Percentiles rank a stretch among this genome's conserved stretches.
These are phyloP conservation scores for Ophiosphaerella herpotricha DNA, from an alignment of 2,329 filamentous ascomycete genomes.

Conservation along the genomic window DNA sequence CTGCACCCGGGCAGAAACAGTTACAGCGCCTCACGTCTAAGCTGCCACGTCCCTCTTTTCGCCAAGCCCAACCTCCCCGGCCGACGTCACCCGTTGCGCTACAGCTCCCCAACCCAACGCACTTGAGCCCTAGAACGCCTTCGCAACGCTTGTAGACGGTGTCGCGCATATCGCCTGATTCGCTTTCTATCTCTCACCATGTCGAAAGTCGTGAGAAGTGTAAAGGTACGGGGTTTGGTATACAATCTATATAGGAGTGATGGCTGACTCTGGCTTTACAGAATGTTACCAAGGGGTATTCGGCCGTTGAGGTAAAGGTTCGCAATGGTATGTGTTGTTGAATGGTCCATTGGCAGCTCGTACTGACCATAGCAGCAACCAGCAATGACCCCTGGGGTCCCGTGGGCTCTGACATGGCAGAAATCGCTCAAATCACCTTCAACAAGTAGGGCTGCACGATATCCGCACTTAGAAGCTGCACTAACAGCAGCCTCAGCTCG, in stretches of 20 bases:
- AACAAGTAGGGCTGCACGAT: conserved; percentile 73
- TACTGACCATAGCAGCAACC: conserved; percentile 68
- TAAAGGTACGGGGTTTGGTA: conserved; percentile 63
- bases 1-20: not conserved
- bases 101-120: conserved; percentile 5
- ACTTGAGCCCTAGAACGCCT: not conserved
- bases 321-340: conserved; percentile 37
- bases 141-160: not conserved
- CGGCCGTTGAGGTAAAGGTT: conserved; percentile 94
- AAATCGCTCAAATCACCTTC: conserved; percentile 97
- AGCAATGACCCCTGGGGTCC: conserved; percentile 99
- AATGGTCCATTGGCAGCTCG: not conserved
- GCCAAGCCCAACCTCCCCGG: conserved; percentile 4
- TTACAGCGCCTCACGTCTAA: not conserved
- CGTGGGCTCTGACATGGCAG: conserved; percentile 96
- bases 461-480: conserved; percentile 11
- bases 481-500: conserved; percentile 62
- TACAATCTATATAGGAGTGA: not conserved
- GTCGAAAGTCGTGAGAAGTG: conserved; percentile 96
- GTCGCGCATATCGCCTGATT: conserved; percentile 10
- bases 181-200: conserved; percentile 57
- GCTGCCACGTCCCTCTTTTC: conserved; percentile 2
- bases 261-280: not conserved
- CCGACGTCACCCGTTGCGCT: conserved; percentile 9
- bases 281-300: conserved; percentile 99